These are phyloP conservation scores for Odontarrhena argentea DNA, from an alignment of 345 rosid species.

Conservation along the genomic window DNA sequence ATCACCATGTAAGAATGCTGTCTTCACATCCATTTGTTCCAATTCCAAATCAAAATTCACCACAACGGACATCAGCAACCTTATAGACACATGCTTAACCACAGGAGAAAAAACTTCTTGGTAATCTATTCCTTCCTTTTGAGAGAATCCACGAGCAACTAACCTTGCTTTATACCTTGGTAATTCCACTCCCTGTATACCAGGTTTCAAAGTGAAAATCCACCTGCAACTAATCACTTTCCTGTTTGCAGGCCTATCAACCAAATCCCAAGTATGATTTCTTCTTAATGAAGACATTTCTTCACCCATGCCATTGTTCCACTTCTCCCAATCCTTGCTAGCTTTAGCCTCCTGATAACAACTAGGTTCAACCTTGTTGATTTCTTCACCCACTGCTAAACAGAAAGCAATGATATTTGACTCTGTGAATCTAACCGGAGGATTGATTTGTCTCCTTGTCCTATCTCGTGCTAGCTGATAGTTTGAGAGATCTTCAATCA, in stretches of 20 bases:
- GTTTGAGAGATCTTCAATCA: too few species aligned
- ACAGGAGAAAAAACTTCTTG: neutral
- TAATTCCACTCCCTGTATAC: neutral
- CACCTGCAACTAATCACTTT: neutral
- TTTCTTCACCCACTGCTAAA: too few species aligned
- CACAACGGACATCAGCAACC: neutral
- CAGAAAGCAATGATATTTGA: too few species aligned
- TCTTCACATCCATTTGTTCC: neutral
- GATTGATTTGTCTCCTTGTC: too few species aligned
- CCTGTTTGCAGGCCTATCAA: neutral
- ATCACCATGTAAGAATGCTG: neutral
- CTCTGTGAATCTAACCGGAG: too few species aligned
- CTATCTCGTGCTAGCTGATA: too few species aligned
- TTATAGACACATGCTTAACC: neutral
- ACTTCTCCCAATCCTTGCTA: neutral
- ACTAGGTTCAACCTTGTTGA: too few species aligned
- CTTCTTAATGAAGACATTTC: neutral
- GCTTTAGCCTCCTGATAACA: neutral
- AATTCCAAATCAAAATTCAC: neutral
- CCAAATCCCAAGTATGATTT: neutral
- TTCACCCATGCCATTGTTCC: neutral
- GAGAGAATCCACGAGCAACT: neutral
- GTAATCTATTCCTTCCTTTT: neutral
- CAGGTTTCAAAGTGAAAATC: neutral
- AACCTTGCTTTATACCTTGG: neutral